A percentile compares a stretch with the other conserved stretches of the same genome.
Evolutionary conservation across 2,329 filamentous ascomycete genomes (phyloP).

Genomic region (Paraphaeosphaeria sporulosa): DNA sequence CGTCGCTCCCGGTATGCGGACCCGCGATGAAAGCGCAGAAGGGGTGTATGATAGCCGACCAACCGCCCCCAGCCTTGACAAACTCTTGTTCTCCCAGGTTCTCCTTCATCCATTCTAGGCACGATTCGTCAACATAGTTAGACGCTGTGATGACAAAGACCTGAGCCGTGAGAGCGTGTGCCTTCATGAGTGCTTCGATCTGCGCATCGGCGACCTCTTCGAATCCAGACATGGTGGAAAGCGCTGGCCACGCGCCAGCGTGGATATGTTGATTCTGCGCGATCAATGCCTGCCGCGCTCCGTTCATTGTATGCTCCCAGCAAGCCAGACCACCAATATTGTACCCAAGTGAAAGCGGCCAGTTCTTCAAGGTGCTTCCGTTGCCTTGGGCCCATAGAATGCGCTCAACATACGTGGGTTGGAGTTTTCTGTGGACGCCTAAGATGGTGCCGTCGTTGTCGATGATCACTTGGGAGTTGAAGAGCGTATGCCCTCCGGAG

Average conservation of each 20-base stretch:
- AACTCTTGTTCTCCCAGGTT: constrained; percentile 46
- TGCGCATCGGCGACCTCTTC: constrained; percentile 52
- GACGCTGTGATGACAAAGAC: constrained; percentile 54
- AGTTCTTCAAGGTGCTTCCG: constrained; percentile 42
- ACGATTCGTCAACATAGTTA: constrained; percentile 54
- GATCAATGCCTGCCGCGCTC: constrained; percentile 46
- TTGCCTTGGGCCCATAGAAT: constrained; percentile 47
- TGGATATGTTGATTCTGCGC: constrained; percentile 47
- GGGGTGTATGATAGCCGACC: constrained; percentile 45
- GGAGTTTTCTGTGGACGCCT: constrained; percentile 49
- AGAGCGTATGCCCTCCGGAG: constrained; percentile 42
- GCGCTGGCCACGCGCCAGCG: constrained; percentile 49
- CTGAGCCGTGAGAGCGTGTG: constrained; percentile 55
- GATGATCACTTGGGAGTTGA: constrained; percentile 48
- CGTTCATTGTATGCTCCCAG: constrained; percentile 51
- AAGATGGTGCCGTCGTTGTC: constrained; percentile 44
- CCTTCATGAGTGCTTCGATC: constrained; percentile 58
- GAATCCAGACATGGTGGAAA: constrained; percentile 49
- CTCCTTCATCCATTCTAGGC: constrained; percentile 51
- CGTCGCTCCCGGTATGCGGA: constrained; percentile 43
- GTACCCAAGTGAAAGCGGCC: constrained; percentile 39
- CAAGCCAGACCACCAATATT: constrained; percentile 47
- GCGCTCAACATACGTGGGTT: constrained; percentile 48
- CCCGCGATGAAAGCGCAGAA: constrained; percentile 47
- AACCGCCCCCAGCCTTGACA: constrained; percentile 46